These are phyloP conservation scores for Alternaria consortialis DNA, from an alignment of 2,329 filamentous ascomycete genomes.

Conservation along the genomic window DNA sequence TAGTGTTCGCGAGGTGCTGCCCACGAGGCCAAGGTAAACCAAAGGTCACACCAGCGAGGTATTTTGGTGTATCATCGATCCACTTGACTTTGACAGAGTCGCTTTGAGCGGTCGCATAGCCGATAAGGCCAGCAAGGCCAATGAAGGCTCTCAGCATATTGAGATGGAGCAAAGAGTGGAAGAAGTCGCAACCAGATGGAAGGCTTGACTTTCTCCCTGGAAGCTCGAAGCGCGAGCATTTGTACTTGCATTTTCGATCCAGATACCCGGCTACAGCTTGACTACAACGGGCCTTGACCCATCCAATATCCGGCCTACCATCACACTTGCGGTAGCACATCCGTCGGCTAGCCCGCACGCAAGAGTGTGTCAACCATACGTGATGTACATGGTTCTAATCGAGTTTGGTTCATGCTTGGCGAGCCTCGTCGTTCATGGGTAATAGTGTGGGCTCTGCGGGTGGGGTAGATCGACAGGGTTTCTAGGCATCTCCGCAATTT, in stretches of 20 bases:
- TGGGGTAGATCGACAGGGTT: neutral
- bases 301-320: conserved; percentile 24
- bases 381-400: conserved; percentile 3
- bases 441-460: neutral
- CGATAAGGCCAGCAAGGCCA: conserved; percentile 27
- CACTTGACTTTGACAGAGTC: conserved; percentile 42
- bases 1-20: conserved; percentile 49
- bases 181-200: conserved; percentile 6
- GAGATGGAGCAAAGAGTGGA: conserved; percentile 8
- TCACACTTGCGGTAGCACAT: conserved; percentile 23
- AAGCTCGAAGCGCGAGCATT: conserved; percentile 1
- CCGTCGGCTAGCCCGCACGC: conserved; percentile 22
- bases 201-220: neutral
- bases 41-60: conserved; percentile 49
- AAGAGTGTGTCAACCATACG: conserved; percentile 21
- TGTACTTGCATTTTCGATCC: conserved; percentile 19
- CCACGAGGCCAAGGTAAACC: conserved; percentile 53
- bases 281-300: neutral
- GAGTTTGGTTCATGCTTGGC: neutral
- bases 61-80: conserved; percentile 39
- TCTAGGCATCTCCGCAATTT: neutral
- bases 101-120: conserved; percentile 24
- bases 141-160: conserved; percentile 27
- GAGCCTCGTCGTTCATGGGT: neutral
- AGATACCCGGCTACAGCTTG: conserved; percentile 13